Base-by-base conservation (phyloP, 169 alveolate species). In the Nephromyces sp. region DNA sequence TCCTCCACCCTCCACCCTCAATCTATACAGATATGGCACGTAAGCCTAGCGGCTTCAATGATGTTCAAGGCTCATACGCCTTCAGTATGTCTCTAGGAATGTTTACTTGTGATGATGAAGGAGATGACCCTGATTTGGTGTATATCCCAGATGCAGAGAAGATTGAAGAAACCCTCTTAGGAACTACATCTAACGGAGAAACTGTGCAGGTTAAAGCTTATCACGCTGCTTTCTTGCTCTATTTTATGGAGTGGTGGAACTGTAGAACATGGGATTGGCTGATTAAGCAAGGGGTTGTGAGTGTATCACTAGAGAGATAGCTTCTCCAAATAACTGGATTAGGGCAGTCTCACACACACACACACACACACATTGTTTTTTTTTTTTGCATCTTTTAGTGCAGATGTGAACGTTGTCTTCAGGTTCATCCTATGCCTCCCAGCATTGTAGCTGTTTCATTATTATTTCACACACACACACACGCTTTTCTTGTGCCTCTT, bases 91-190 rank as follows among this genome's bases (percentile, higher is more conserved):
- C 74, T 21, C 21, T 68, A 33, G 74, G 66, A n/a, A 68, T 68
- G 74, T 68, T 31, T 51, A 35, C 15, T 31, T 29, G 63, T 29
- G 74, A 68, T 6, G 74, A 68, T 15, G 74, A 68, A 4, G 1
- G 15, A 4, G 31, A 30, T 22, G 74, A 68, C 32, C 72, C 74
- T 0, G 74, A 68, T 8, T 21, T 68, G 31, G 74, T 68, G 29
- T 68, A 68, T 8, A 30, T 68, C 21, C 74, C 74, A 5, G 74
- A 68, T 68, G 69, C 74, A 15, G 74, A 68, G 32, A 63, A 68
- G 30, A 68, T 68, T 52, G 32, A 68, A 31, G 68, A 68, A 30
- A 27, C 74, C 30, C 61, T 68, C 3, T 35, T 68, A 3, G 74
- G 74, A 3, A 6, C 30, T 32, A 31, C 72, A 2, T 2, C 72